Base-by-base conservation (phyloP, 2,329 filamentous ascomycete genomes). In the Ophiocordyceps sinensis region DNA sequence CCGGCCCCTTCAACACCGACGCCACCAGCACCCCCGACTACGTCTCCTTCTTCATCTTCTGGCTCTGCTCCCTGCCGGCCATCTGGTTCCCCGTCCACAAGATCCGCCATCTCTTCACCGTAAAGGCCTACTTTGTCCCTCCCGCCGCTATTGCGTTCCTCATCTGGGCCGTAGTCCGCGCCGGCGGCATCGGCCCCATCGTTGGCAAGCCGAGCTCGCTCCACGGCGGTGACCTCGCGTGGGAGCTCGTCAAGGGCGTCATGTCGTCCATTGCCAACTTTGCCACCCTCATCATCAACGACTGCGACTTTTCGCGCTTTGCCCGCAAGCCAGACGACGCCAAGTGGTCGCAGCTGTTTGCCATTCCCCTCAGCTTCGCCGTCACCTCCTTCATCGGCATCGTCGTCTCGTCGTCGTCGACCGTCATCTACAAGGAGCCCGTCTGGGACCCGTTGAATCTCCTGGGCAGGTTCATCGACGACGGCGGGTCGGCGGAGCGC, bases 231-330 rank as follows among this genome's bases (percentile, higher is more conserved):
- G 70, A 70, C 0, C 68, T 94, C 4, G 85, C 69, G 2, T 95
- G 88, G 88, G 75, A 78, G 21, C 78, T 94, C 43, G 73, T 95
- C 44, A 81, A 79, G 45, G 85, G 85, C 31, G 79, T 94, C 61
- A 94, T 94, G 86, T 80, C 74, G 21, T 80, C 84, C 4, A 87
- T 95, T 48, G 83, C 85, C 51, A 94, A 94, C 64, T 94, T 94
- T 54, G 84, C 86, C 1, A 86, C 87, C 0, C 70, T 94, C 29
- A 91, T 94, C 49, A 72, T 82, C 45, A 79, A 93, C 57, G 79
- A 85, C 49, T 83, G 83, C 0, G 86, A 94, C 54, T 94, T 94
- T 58, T 70, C 84, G 17, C 81, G 88, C 57, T 95, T 94, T 53
- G 83, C 86, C 3, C 64, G 66, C 17, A 85, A 80, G 55, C 85